Conservation (phyloP, 1,284 basidiomycete genomes). For the Heterobasidion irregulare region DNA sequence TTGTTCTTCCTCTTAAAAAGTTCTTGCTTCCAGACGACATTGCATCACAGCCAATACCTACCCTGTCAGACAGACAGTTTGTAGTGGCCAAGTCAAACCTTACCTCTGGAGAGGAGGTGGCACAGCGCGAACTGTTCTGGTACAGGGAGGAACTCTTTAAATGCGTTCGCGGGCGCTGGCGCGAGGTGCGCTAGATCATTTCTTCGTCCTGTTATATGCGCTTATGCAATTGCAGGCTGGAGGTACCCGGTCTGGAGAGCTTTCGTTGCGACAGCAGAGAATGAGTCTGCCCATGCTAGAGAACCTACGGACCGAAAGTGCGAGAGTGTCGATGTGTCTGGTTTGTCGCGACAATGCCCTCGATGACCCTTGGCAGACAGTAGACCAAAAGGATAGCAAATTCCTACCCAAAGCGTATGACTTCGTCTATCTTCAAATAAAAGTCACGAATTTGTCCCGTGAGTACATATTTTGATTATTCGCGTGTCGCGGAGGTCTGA, state of each 20-base stretch:
- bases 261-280: slow-evolving; percentile 70
- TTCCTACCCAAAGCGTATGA: slow-evolving; percentile 43
- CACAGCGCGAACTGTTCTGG: slow-evolving; percentile 84
- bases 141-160: slow-evolving; percentile 82
- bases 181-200: slow-evolving; percentile 51
- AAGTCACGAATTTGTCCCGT: slow-evolving; percentile 58
- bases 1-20: slow-evolving; percentile 74
- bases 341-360: slow-evolving; percentile 20
- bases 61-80: slow-evolving; percentile 85
- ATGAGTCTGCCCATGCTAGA: slow-evolving; percentile 74
- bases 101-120: slow-evolving; percentile 47
- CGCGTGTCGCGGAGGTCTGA: neutral
- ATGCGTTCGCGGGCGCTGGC: slow-evolving; percentile 66
- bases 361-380: slow-evolving; percentile 10
- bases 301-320: slow-evolving; percentile 56
- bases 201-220: slow-evolving; percentile 1
- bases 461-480: slow-evolving; percentile 17
- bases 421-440: slow-evolving; percentile 47
- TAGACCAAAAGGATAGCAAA: slow-evolving; percentile 26
- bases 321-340: slow-evolving; percentile 52
- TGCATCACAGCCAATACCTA: slow-evolving; percentile 67
- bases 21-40: slow-evolving; percentile 52
- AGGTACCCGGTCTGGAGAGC: slow-evolving; percentile 62
- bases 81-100: slow-evolving; percentile 73
- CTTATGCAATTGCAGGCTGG: slow-evolving; percentile 44